Percentiles rank a stretch among this genome's conserved stretches.
Evolutionary conservation across 1,284 basidiomycete species (phyloP).

Genomic region (Leccinum pachyderme): DNA sequence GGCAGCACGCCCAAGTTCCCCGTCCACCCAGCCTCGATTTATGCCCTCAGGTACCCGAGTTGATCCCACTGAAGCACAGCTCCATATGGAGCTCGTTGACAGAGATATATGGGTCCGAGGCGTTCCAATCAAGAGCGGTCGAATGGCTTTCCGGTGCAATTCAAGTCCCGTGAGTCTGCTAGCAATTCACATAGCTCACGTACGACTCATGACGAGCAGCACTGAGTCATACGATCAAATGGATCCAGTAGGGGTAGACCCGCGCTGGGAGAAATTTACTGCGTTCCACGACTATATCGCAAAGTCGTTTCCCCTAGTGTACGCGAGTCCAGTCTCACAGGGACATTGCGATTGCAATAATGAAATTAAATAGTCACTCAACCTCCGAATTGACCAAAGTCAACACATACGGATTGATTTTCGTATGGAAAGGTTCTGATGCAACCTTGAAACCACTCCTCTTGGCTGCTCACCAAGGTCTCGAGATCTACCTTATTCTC

Average conservation of each 20-base stretch:
- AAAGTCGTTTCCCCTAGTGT: conserved; percentile 42
- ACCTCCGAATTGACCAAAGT: conserved; percentile 54
- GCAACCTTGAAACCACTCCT: conserved; percentile 60
- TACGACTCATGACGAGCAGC: conserved; percentile 10
- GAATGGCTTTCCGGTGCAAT: conserved; percentile 39
- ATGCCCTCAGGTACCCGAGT: conserved; percentile 30
- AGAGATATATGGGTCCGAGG: conserved; percentile 29
- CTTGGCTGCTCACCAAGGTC: conserved; percentile 65
- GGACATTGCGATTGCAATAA: neutral
- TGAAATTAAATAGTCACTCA: conserved; percentile 53
- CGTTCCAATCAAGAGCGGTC: conserved; percentile 33
- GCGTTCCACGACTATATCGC: conserved; percentile 45
- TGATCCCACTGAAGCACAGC: conserved; percentile 28
- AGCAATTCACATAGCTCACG: neutral
- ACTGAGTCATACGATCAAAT: conserved; percentile 44
- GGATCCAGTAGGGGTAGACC: conserved; percentile 42
- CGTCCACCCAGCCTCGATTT: conserved; percentile 3
- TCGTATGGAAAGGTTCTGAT: conserved; percentile 60
- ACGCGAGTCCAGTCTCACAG: conserved; percentile 9
- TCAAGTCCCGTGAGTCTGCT: conserved; percentile 32
- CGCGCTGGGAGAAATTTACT: conserved; percentile 45
- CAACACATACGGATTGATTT: conserved; percentile 65
- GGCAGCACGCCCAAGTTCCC: conserved; percentile 1
- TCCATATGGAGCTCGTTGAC: conserved; percentile 27
- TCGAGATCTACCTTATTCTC: neutral